Base-by-base conservation (phyloP, 805 yeast species). In the Kuraishia molischiana region DNA sequence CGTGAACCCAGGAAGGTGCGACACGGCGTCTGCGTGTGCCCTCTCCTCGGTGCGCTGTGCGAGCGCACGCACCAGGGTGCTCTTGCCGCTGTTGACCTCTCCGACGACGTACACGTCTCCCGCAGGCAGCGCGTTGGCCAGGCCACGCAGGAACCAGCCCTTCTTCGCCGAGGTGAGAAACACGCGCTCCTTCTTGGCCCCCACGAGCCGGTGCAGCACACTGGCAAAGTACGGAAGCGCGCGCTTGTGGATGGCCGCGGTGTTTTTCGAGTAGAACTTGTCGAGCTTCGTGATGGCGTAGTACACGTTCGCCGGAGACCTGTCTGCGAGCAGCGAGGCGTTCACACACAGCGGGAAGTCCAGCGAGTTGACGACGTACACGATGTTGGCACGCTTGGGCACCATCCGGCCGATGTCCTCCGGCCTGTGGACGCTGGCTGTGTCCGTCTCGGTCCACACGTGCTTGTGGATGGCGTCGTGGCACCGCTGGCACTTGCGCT, bases 271-370 rank as follows among this genome's bases (percentile, higher is more conserved):
- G 36, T 54, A 49, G 34, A 62, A 64, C 21, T 59, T 63, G 41
- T 61, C 65, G 14, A 56, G 41, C 40, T 68, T 68, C 21, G 64
- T 69, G 14, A 72, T 50, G 3, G 69, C 53, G 37, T 65, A 67
- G 34, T 57, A 58, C 19, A 71, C 46, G 4, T 61, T 55, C n/a
- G 46, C 39, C 0, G 66, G 57, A 3, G 59, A 46, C 22, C 67
- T 47, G 32, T 52, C 53, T 29, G 61, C 48, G 19, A 62, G 48
- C 6, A 73, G 55, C 3, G 50, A 45, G 5, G 50, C 47, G 40
- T 68, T 59, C 3, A 79, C 48, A 5, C 79, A 67, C 30, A 80
- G 58, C 1, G 96, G 95, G 50, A 85, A 84, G 45, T 85, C 95
- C 11, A 69, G 54, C 1, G 82, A 76, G 26, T 82, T 78, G 8